phyloP scores from a whole-genome alignment of 2,329 filamentous ascomycete genomes.

The Aspergillus cejpii region DNA sequence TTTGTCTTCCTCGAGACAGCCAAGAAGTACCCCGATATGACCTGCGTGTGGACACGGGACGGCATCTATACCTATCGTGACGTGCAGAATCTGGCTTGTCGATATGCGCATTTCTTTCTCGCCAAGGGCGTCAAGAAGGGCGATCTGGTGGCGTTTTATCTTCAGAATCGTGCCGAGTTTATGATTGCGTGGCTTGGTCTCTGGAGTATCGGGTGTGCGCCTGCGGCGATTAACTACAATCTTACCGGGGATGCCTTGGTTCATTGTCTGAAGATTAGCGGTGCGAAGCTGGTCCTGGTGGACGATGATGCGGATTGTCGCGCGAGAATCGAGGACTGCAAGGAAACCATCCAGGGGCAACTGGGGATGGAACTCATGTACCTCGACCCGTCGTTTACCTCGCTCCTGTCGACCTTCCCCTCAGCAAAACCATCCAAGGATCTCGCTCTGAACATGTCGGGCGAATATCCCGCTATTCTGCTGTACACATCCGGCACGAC shows the following conservation, averaged over 20 bases:
- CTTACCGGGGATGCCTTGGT: conserved; percentile 57
- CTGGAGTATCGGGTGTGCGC: conserved; percentile 60
- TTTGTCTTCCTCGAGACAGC: conserved; percentile 58
- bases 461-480: conserved; percentile 53
- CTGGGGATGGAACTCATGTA: conserved; percentile 54
- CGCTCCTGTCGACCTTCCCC: conserved; percentile 44
- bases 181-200: conserved; percentile 59
- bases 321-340: conserved; percentile 51
- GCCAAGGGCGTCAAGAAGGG: conserved; percentile 52
- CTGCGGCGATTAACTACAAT: conserved; percentile 66
- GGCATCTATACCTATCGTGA: conserved; percentile 56
- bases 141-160: conserved; percentile 59
- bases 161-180: conserved; percentile 63
- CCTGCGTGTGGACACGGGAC: conserved; percentile 62
- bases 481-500: conserved; percentile 75
- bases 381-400: conserved; percentile 46
- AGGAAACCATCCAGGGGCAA: conserved; percentile 45
- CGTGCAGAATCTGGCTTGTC: conserved; percentile 50
- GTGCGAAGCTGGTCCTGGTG: conserved; percentile 52
- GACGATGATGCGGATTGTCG: conserved; percentile 51
- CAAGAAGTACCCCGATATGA: conserved; percentile 46
- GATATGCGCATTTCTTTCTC: conserved; percentile 58
- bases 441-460: conserved; percentile 48
- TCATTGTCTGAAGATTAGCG: conserved; percentile 58
- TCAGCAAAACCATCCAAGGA: conserved; percentile 50